A percentile compares a stretch with the other conserved stretches of the same genome.
Evolutionary conservation across 352 stramenopile genomes (phyloP).

Genomic region (Globisporangium uncinulatum): DNA sequence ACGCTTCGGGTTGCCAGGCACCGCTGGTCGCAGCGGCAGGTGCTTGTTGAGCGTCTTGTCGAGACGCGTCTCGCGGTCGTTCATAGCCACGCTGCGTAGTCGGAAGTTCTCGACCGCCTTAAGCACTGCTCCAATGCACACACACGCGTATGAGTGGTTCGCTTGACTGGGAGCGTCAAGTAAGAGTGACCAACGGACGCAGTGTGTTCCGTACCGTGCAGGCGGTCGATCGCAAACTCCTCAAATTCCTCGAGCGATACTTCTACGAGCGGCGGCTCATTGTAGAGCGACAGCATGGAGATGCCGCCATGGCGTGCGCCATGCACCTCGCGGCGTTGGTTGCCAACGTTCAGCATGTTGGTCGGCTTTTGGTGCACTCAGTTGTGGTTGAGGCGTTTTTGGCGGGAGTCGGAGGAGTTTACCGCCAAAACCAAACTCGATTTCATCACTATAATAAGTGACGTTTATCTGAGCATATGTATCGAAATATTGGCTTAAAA

Average conservation of each 20-base stretch:
- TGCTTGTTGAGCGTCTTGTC: constrained; percentile 86
- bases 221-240: constrained; percentile 94
- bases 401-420: neutral
- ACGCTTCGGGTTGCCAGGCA: constrained; percentile 32
- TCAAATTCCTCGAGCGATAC: constrained; percentile 98
- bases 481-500: no score
- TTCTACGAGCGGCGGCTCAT: constrained; percentile 90
- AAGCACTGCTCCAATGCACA: constrained; percentile 26
- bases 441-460: neutral
- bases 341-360: constrained; percentile 82
- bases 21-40: constrained; percentile 56
- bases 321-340: constrained; percentile 51
- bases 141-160: neutral
- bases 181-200: neutral
- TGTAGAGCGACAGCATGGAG: constrained; percentile 92
- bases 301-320: constrained; percentile 30
- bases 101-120: constrained; percentile 87
- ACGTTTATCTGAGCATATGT: no score
- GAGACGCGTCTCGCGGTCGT: constrained; percentile 64
- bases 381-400: neutral
- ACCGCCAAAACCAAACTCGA: neutral
- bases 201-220: constrained; percentile 59
- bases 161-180: neutral
- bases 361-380: neutral
- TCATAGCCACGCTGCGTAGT: constrained; percentile 60